A percentile compares a stretch with the other conserved stretches of the same genome.
Conservation (phyloP, 352 stramenopile genomes). For the Phytophthora vignae region DNA sequence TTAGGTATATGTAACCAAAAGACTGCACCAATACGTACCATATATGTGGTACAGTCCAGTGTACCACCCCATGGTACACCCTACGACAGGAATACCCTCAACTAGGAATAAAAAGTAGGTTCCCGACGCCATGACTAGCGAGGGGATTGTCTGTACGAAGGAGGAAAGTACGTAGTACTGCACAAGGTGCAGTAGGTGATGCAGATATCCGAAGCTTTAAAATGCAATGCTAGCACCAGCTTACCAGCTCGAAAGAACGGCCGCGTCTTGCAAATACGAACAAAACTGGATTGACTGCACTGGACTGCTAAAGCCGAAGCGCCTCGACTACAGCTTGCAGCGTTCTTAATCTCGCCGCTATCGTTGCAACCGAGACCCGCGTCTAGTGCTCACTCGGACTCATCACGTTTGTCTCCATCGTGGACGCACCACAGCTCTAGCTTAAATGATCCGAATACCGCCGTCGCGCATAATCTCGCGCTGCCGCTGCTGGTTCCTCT, state of each 20-base stretch:
- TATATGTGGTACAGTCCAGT: too few relatives aligned
- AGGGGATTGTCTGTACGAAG: too few relatives aligned
- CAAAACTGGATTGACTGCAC: conserved; percentile 40
- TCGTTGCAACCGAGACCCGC: conserved; percentile 21
- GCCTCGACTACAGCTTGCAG: conserved; percentile 15
- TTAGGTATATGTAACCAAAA: too few relatives aligned
- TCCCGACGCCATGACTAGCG: too few relatives aligned
- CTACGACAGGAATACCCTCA: too few relatives aligned
- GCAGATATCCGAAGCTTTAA: background rate
- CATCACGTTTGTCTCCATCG: conserved; percentile 16
- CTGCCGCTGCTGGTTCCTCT: conserved; percentile 81
- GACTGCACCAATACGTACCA: too few relatives aligned
- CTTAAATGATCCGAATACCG: conserved; percentile 50
- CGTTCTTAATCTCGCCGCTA: conserved; percentile 1
- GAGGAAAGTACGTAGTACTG: too few relatives aligned
- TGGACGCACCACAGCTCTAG: conserved; percentile 17
- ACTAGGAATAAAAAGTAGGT: too few relatives aligned
- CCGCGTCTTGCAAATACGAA: conserved; percentile 17
- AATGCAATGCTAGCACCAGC: background rate
- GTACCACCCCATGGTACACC: too few relatives aligned
- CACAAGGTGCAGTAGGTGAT: too few relatives aligned
- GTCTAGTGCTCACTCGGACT: conserved; percentile 17
- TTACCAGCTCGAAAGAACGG: background rate
- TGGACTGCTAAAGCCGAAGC: conserved; percentile 18
- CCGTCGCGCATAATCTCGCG: conserved; percentile 81